Percentiles rank a stretch among this genome's conserved stretches.
phyloP scores from a whole-genome alignment of 371 early-diverging fungal genomes.

The Mucor racemosus region DNA sequence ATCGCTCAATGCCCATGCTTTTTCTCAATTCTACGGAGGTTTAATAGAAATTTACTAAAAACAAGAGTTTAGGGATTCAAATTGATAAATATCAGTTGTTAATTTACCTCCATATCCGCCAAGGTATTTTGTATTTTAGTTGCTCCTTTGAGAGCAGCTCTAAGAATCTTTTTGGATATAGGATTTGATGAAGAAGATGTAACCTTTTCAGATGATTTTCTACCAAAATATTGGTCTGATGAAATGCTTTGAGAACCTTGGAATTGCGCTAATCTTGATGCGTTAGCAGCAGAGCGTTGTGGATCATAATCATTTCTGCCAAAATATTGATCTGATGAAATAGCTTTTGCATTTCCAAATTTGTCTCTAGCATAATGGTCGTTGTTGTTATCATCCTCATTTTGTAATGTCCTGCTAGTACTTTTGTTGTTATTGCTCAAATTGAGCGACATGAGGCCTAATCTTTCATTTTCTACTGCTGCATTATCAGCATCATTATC shows the following conservation, averaged over 20 bases:
- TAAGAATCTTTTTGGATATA: conserved; percentile 35
- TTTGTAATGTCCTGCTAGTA: background rate
- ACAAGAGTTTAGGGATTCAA: too few species aligned
- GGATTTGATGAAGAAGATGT: conserved; percentile 8
- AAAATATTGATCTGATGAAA: conserved; percentile 45
- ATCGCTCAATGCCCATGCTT: background rate
- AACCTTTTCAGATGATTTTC: conserved; percentile 22
- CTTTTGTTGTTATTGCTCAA: background rate
- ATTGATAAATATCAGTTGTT: background rate
- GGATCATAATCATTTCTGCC: conserved; percentile 69
- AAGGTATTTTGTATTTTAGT: conserved; percentile 37
- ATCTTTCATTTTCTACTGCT: conserved; percentile 7
- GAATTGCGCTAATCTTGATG: conserved; percentile 68
- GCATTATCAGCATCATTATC: background rate
- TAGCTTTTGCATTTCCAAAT: conserved; percentile 81
- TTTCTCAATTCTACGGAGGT: background rate
- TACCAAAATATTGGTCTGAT: conserved; percentile 30
- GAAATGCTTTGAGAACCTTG: conserved; percentile 76
- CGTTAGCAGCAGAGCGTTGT: conserved; percentile 55
- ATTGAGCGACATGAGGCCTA: conserved; percentile 19
- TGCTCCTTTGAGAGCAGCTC: conserved; percentile 42
- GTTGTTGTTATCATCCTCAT: conserved; percentile 7
- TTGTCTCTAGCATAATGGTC: conserved; percentile 58
- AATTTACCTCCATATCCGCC: conserved; percentile 22
- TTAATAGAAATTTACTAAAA: background rate